Evolutionary conservation across 176 grass and related monocot species (phyloP).

Genomic region (Lolium perenne): DNA sequence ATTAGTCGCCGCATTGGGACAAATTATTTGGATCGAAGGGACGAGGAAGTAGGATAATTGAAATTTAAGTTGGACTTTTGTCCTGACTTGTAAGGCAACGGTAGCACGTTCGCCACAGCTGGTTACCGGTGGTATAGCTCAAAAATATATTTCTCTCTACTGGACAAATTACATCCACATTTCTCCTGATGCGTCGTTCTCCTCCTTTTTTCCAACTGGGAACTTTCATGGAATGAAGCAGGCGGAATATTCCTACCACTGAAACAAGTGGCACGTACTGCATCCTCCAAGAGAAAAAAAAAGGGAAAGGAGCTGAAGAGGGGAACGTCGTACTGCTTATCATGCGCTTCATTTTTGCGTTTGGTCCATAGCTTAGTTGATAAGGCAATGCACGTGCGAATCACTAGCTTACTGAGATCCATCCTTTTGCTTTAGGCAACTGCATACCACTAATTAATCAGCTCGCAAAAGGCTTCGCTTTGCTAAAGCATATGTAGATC

Average conservation of each 20-base stretch:
- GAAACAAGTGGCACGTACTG: not conserved
- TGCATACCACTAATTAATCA: not conserved
- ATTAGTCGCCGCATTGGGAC: no score
- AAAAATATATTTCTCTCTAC: not conserved
- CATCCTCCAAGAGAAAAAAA: not conserved
- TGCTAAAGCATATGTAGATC: not conserved
- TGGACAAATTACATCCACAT: not conserved
- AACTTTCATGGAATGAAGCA: not conserved
- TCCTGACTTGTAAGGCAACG: not conserved
- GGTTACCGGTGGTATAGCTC: not conserved
- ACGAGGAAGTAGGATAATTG: not conserved
- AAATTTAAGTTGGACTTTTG: not conserved
- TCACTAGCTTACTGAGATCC: not conserved
- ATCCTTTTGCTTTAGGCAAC: constrained; percentile 1
- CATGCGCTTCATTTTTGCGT: constrained; percentile 20
- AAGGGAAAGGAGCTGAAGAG: not conserved
- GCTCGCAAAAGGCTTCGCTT: constrained; percentile 3
- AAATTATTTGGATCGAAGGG: no score
- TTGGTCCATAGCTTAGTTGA: constrained; percentile 24
- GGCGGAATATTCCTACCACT: not conserved
- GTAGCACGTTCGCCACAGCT: not conserved
- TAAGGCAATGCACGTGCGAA: constrained; percentile 33
- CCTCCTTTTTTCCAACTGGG: not conserved
- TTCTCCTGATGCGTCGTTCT: not conserved
- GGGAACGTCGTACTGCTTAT: not conserved